A percentile compares a stretch with the other conserved stretches of the same genome.
Evolutionary conservation across 1,284 basidiomycete genomes (phyloP).

Genomic region (Microbotryomycetes sp.): DNA sequence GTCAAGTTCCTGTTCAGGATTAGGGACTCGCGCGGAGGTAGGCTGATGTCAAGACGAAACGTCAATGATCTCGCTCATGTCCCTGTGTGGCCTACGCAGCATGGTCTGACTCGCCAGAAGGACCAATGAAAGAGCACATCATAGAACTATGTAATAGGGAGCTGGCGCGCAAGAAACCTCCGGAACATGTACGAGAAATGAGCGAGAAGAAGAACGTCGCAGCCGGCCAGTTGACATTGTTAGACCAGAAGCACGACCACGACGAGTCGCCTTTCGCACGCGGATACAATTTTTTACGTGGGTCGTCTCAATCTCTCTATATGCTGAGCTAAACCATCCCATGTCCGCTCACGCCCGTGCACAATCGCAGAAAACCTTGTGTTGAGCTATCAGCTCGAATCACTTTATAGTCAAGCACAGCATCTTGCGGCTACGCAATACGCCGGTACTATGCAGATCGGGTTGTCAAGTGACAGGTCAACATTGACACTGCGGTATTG

Average conservation of each 20-base stretch:
- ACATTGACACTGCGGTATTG: slow-evolving; percentile 22
- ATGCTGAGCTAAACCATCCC: too few species aligned
- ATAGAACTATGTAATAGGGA: slow-evolving; percentile 49
- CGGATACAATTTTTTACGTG: slow-evolving; percentile 27
- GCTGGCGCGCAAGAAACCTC: slow-evolving; percentile 53
- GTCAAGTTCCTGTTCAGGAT: slow-evolving; percentile 70
- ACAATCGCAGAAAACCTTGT: slow-evolving; percentile 21
- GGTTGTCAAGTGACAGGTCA: slow-evolving; percentile 5
- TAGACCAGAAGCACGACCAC: not conserved
- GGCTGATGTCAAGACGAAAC: not conserved
- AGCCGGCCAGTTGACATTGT: too few species aligned
- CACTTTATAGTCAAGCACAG: slow-evolving; percentile 13
- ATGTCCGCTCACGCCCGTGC: not conserved
- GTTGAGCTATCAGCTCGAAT: slow-evolving; percentile 30
- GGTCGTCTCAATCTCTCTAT: not conserved
- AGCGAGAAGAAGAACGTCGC: too few species aligned
- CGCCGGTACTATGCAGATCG: slow-evolving; percentile 15
- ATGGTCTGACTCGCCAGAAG: slow-evolving; percentile 33
- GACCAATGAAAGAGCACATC: slow-evolving; percentile 39
- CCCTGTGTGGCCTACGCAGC: slow-evolving; percentile 24
- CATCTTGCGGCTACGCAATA: slow-evolving; percentile 19
- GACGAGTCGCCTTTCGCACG: slow-evolving; percentile 7
- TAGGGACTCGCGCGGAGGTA: slow-evolving; percentile 42
- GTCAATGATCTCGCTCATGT: too few species aligned
- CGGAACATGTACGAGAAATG: slow-evolving; percentile 42